phyloP scores from a whole-genome alignment of 106 monocot species.

The Posidonia australis region DNA sequence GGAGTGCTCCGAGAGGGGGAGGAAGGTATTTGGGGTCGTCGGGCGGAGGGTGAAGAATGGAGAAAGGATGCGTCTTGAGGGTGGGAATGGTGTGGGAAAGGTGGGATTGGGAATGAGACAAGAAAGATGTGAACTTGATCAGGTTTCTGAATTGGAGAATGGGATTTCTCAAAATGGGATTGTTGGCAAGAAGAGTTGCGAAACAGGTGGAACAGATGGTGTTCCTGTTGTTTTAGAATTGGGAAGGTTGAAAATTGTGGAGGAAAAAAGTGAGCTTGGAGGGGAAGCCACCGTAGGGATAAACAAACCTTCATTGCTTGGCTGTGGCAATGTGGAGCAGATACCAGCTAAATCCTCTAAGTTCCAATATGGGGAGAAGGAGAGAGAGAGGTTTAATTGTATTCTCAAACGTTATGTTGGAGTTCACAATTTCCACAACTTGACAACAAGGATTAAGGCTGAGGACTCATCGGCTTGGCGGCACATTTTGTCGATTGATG shows the following conservation, averaged over 20 bases:
- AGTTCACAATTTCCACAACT: constrained; percentile 94
- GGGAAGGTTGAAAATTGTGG: not conserved
- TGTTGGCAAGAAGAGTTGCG: not conserved
- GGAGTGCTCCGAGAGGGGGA: constrained; percentile 87
- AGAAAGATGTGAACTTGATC: not conserved
- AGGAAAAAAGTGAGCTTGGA: not conserved
- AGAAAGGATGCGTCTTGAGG: not conserved
- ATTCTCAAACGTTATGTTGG: constrained; percentile 71
- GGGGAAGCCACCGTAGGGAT: not conserved
- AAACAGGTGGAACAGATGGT: not conserved
- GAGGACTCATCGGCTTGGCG: constrained; percentile 86
- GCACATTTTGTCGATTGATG: constrained; percentile 72
- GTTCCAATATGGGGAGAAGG: constrained; percentile 56
- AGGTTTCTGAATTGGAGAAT: not conserved
- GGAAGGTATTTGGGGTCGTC: constrained; percentile 7
- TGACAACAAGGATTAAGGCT: constrained; percentile 85
- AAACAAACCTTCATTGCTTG: too few species aligned
- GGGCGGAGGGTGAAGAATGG: not conserved
- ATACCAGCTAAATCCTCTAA: not conserved
- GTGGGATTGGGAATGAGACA: not conserved
- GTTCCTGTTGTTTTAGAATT: not conserved
- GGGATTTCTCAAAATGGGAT: not conserved
- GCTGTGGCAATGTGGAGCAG: constrained; percentile 13
- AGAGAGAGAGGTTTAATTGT: constrained; percentile 56
- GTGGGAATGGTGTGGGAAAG: not conserved